A percentile compares a stretch with the other conserved stretches of the same genome.
Conservation (phyloP, 2,329 filamentous ascomycete genomes). For the Botrytis sinoallii region DNA sequence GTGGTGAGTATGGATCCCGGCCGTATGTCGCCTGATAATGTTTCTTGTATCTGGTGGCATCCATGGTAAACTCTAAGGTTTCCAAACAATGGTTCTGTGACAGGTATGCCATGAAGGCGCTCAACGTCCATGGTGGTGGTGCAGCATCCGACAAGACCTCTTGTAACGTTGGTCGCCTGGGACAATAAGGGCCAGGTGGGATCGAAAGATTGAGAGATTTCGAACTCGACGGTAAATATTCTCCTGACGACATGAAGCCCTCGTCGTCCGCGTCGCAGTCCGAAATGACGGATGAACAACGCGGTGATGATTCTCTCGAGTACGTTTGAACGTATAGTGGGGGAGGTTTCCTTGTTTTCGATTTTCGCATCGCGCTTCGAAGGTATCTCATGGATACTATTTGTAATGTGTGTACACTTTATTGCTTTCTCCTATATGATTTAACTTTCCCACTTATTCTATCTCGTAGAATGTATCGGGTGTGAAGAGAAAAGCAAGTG, state of each 20-base stretch:
- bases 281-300: constrained; percentile 37
- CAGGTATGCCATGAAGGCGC: constrained; percentile 92
- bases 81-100: constrained; percentile 97
- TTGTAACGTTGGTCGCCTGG: constrained; percentile 68
- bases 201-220: constrained; percentile 48
- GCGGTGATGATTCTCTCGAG: constrained; percentile 35
- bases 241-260: constrained; percentile 47
- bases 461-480: constrained; percentile 19
- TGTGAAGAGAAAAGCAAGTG: constrained; percentile 22
- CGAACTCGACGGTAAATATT: constrained; percentile 39
- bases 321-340: constrained; percentile 33
- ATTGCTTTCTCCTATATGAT: constrained; percentile 16
- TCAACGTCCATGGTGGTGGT: constrained; percentile 82
- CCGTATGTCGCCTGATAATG: constrained; percentile 43
- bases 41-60: constrained; percentile 76
- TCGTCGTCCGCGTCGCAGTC: constrained; percentile 48
- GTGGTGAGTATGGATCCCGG: constrained; percentile 43
- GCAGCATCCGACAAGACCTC: constrained; percentile 88
- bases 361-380: constrained; percentile 38
- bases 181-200: constrained; percentile 48
- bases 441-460: constrained; percentile 4
- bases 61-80: constrained; percentile 94
- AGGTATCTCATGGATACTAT: constrained; percentile 52
- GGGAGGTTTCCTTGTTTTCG: constrained; percentile 37
- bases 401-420: constrained; percentile 42